Evolutionary conservation across 2,329 filamentous ascomycete species (phyloP), one percentile per base, ranked within the genome.

Genomic region (Pseudogymnoascus sp.): DNA sequence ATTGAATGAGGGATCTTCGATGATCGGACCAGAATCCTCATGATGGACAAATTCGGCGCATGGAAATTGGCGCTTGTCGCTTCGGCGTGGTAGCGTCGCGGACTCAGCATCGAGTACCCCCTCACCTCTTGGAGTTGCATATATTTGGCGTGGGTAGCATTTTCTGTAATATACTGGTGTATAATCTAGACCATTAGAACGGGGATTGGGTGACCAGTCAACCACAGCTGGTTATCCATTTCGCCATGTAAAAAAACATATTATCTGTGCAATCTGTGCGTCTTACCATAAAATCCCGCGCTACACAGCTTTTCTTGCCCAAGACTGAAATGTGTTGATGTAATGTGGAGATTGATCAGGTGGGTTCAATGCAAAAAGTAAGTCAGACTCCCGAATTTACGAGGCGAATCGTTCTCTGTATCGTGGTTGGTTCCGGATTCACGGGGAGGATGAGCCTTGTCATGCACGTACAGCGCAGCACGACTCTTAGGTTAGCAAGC

Each of bases 101-200:
- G 57, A 40, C 26, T 59, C 35, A 59, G 33, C 21, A 29, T 21
- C 29, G 47, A 54, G 47, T 54, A 54, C n/a, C 29, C 29, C 47
- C 57, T 59, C 57, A 39, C 37, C 57, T 59, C 57, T 59, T 31
- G 33, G 57, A 40, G 35, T 37, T 39, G 37, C 37, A 40, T 40
- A 59, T 59, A 39, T 59, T 6, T 31, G 57, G 57, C 57, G 57
- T 31, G 37, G 33, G 57, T 26, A 26, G 17, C 57, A 40, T 59
- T 40, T 11, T 59, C 57, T 59, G 57, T 59, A 59, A 37, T 37
- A 59, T 59, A 59, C 37, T 59, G 57, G 57, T 59, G 57, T 59
- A 59, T 39, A 13, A 59, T 40, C 33, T 40, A 59, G 57, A 59
- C 35, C 35, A 59, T 59, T 39, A 59, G 57, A 59, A 39, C 33